Base-by-base conservation (phyloP, 192 early-diverging fungal genomes). In the Rhizophlyctis rosea region DNA sequence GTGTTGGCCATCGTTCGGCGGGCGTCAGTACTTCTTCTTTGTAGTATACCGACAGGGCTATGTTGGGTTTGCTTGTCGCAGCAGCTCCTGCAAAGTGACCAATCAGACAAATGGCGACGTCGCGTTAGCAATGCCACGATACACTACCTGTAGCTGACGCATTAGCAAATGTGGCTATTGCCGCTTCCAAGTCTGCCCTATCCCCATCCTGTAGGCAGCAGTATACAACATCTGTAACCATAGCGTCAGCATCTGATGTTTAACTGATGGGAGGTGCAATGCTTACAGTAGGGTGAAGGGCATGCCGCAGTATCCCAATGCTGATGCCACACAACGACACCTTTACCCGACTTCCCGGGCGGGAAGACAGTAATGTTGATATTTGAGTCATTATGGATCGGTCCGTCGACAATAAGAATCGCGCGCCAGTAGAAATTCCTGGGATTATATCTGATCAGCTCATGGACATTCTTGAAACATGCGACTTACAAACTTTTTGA, bases 351-450 rank as follows among this genome's bases (percentile, higher is more conserved):
- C 14, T 54, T 33, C 14, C 29, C 56, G 5, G 67, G 61, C 18
- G 60, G 61, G 23, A 63, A 62, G 47, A 49, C 67, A 11, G 67
- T 69, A 14, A 63, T 23, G 47, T 27, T 57, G 3, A 69, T 24
- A n/a, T 14, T 30, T 3, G 65, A 51, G 3, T 7, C 55, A 16
- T 44, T 44, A 34, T 67, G 50, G n/a, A 67, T 4, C 4, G 57
- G 21, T 1, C 36, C 28, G 29, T 58, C 49, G 16, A 52, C 1
- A 7, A 67, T 53, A 9, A 34, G 27, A 3, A 67, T 35, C 21
- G 48, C 57, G 5, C 65, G 47, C 27, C 28, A 59, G 4, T 53
- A n/a, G 3, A 35, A 33, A 23, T 32, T 50, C 7, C 56, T 50
- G 18, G 31, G 21, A n/a, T 18, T 47, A 58, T 1, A 58, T 58